phyloP scores from a whole-genome alignment of 495 filamentous ascomycete species.

The Sabuloglossum arenarium region DNA sequence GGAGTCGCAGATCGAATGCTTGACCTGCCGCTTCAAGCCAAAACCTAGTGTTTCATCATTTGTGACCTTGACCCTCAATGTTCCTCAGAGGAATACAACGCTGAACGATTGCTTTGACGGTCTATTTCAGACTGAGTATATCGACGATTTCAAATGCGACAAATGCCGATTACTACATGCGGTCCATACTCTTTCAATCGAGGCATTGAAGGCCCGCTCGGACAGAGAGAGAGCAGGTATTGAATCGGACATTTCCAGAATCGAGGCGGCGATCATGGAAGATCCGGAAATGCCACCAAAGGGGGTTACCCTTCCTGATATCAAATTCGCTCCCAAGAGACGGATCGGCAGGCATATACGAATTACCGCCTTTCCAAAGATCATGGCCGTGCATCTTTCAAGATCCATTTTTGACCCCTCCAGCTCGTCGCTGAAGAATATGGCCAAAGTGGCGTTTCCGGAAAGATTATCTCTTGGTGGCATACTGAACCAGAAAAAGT shows the following conservation, averaged over 20 bases:
- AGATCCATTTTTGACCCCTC: slow-evolving; percentile 66
- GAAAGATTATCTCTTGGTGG: slow-evolving; percentile 66
- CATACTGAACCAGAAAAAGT: slow-evolving; percentile 53
- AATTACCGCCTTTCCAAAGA: slow-evolving; percentile 66
- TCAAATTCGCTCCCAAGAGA: slow-evolving; percentile 51
- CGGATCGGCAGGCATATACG: slow-evolving; percentile 70
- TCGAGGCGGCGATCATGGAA: slow-evolving; percentile 39
- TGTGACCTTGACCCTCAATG: slow-evolving; percentile 78
- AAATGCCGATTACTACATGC: slow-evolving; percentile 76
- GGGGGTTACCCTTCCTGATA: slow-evolving; percentile 54
- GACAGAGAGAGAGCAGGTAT: slow-evolving; percentile 29
- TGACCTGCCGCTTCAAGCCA: slow-evolving; percentile 73
- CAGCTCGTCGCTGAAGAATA: slow-evolving; percentile 70
- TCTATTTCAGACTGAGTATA: slow-evolving; percentile 82
- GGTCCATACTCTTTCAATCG: slow-evolving; percentile 25
- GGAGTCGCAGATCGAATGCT: slow-evolving; percentile 84
- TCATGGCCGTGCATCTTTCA: slow-evolving; percentile 81
- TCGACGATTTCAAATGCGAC: slow-evolving; percentile 93
- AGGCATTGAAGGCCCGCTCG: slow-evolving; percentile 24
- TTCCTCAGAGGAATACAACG: slow-evolving; percentile 53
- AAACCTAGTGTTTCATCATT: slow-evolving; percentile 66
- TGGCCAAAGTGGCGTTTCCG: slow-evolving; percentile 79
- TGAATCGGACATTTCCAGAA: slow-evolving; percentile 29
- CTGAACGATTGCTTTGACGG: slow-evolving; percentile 71
- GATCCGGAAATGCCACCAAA: slow-evolving; percentile 61